Percentiles rank a stretch among this genome's conserved stretches.
phyloP scores from a whole-genome alignment of 768 basidiomycete species.

The Phlebiopsis gigantea region DNA sequence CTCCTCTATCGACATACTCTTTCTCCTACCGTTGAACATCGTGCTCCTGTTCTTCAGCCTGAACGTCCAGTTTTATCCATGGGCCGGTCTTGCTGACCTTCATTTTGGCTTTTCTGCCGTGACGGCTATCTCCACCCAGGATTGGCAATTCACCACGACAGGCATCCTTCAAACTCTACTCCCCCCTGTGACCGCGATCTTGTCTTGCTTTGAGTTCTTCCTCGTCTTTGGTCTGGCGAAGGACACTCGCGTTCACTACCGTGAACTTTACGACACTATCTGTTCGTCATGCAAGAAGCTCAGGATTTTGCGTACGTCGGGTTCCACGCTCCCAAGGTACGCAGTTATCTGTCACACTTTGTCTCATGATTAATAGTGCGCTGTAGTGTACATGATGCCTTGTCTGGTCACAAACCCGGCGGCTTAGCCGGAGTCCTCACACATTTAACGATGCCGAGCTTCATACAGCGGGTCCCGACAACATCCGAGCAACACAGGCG shows the following conservation, averaged over 20 bases:
- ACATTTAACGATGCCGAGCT: constrained; percentile 1
- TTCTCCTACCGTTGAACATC: constrained; percentile 27
- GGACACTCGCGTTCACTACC: constrained; percentile 44
- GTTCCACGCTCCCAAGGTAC: neutral
- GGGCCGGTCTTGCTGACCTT: constrained; percentile 43
- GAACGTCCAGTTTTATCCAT: constrained; percentile 27
- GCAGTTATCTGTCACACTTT: neutral
- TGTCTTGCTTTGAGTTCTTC: constrained; percentile 46
- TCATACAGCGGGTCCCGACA: neutral
- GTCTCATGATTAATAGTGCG: neutral
- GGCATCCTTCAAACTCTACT: constrained; percentile 13
- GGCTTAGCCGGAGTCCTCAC: neutral
- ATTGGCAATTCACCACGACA: constrained; percentile 32
- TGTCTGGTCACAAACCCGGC: neutral
- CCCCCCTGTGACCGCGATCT: constrained; percentile 35
- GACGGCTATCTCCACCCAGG: constrained; percentile 25
- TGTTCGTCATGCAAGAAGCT: neutral
- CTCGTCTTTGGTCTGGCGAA: constrained; percentile 53
- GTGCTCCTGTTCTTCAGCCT: constrained; percentile 25
- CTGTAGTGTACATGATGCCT: too few species aligned
- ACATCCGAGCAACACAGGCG: neutral
- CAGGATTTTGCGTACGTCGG: neutral
- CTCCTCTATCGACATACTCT: constrained; percentile 23
- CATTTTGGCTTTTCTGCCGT: constrained; percentile 46
- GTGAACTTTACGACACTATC: neutral